These are phyloP conservation scores for Magnolia kwangsiensis DNA, from an alignment of 164 flowering plant species.

Conservation along the genomic window DNA sequence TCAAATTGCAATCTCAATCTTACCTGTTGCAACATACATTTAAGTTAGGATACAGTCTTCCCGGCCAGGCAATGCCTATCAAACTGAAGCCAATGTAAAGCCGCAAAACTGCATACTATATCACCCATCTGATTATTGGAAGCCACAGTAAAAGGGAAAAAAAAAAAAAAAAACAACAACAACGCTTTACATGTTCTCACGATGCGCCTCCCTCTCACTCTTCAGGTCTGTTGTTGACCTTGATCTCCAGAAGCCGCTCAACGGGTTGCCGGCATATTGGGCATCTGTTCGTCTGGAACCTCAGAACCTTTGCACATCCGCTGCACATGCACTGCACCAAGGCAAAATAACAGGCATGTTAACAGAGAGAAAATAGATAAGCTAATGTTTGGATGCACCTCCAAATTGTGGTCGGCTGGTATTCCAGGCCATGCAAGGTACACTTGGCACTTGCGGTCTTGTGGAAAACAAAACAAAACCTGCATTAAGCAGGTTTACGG, in stretches of 20 bases:
- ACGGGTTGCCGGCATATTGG: constrained; percentile 95
- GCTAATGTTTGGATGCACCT: too few relatives aligned
- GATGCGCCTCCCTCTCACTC: constrained; percentile 22
- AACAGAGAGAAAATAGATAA: background rate
- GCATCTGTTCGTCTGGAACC: constrained; percentile 84
- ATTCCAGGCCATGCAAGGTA: too few relatives aligned
- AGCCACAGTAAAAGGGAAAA: background rate
- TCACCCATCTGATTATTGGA: background rate
- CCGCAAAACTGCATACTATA: background rate
- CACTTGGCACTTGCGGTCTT: too few relatives aligned
- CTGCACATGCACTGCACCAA: constrained; percentile 93
- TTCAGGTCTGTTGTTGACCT: constrained; percentile 51
- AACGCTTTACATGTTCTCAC: background rate
- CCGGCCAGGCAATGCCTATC: background rate
- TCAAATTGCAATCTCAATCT: background rate
- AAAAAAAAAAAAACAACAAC: background rate
- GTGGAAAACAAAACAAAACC: too few relatives aligned
- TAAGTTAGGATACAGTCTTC: background rate
- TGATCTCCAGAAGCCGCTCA: constrained; percentile 86
- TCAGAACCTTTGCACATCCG: constrained; percentile 81
- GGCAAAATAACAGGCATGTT: background rate
- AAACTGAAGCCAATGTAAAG: background rate
- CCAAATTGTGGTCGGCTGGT: too few relatives aligned
- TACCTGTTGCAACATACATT: background rate
- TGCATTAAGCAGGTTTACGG: too few relatives aligned